Percentiles rank a stretch among this genome's conserved stretches.
Conservation (phyloP, 2,329 filamentous ascomycete genomes). For the Aspergillus terreus region DNA sequence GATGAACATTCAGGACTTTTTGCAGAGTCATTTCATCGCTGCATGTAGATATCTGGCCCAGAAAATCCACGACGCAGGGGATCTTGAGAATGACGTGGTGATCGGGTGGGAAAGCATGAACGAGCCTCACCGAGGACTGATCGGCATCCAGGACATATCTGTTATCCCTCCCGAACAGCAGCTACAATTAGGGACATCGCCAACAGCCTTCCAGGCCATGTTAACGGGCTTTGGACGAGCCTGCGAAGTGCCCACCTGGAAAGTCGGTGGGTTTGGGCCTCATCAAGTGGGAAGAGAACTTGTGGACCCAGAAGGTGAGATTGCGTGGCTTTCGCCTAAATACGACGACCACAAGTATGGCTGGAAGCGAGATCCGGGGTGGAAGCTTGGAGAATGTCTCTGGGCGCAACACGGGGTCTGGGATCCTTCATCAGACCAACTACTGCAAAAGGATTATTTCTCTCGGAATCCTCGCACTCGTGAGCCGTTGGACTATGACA, state of each 20-base stretch:
- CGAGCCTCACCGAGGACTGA: slow-evolving; percentile 84
- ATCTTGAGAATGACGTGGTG: slow-evolving; percentile 79
- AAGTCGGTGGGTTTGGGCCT: slow-evolving; percentile 88
- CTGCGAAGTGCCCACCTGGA: slow-evolving; percentile 87
- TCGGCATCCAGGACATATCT: slow-evolving; percentile 77
- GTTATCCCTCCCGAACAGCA: slow-evolving; percentile 82
- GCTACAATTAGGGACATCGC: slow-evolving; percentile 85
- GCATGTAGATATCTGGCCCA: slow-evolving; percentile 78
- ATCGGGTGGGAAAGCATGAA: slow-evolving; percentile 97
- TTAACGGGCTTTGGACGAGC: slow-evolving; percentile 86
- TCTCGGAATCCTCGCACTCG: slow-evolving; percentile 71
- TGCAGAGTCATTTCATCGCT: slow-evolving; percentile 79
- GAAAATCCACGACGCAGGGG: slow-evolving; percentile 84
- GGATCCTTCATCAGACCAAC: slow-evolving; percentile 73
- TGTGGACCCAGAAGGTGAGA: slow-evolving; percentile 82
- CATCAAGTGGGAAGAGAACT: slow-evolving; percentile 81
- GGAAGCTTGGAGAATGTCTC: slow-evolving; percentile 90
- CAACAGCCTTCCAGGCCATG: slow-evolving; percentile 91
- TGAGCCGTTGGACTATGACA: slow-evolving; percentile 70
- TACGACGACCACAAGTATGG: slow-evolving; percentile 86
- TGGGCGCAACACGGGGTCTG: slow-evolving; percentile 98
- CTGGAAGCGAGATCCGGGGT: slow-evolving; percentile 80
- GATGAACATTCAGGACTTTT: slow-evolving; percentile 91
- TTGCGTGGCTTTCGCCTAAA: slow-evolving; percentile 75
- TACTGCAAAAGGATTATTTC: slow-evolving; percentile 87